phyloP scores from a whole-genome alignment of 176 grass and related monocot species.

The Phoenix dactylifera region DNA sequence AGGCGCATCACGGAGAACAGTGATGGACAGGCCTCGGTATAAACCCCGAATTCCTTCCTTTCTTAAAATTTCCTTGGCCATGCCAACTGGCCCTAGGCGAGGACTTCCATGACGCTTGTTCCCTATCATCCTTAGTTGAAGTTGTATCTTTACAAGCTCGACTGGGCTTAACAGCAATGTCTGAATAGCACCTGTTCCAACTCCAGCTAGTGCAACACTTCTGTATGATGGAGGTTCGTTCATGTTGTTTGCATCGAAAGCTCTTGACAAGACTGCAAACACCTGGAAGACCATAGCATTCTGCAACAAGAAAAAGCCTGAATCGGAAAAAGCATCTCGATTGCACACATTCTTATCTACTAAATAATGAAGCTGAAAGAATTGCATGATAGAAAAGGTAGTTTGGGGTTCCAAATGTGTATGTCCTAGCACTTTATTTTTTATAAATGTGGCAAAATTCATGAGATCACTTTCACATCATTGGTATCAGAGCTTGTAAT shows the following conservation, averaged over 20 bases:
- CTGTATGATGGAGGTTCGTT: conserved; percentile 53
- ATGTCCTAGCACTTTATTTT: no score
- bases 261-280: conserved; percentile 67
- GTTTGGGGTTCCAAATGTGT: no score
- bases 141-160: conserved; percentile 81
- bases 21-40: conserved; percentile 72
- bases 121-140: conserved; percentile 44
- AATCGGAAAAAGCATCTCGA: no score
- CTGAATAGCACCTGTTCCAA: conserved; percentile 68
- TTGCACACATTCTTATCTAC: no score
- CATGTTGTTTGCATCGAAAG: conserved; percentile 22
- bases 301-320: conserved; percentile 23
- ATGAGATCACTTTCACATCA: no score
- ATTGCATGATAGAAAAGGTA: no score
- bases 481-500: no score
- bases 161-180: conserved; percentile 76
- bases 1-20: conserved; percentile 82
- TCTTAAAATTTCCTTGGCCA: conserved; percentile 47
- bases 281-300: conserved; percentile 94
- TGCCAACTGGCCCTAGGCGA: conserved; percentile 39
- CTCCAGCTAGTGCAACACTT: conserved; percentile 64
- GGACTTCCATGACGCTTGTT: not conserved
- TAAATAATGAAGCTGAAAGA: no score
- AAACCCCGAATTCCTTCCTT: conserved; percentile 55
- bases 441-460: no score